Evolutionary conservation across 352 stramenopile genomes (phyloP), one percentile per base, ranked within the genome.

Genomic region (Phytophthora kernoviae): DNA sequence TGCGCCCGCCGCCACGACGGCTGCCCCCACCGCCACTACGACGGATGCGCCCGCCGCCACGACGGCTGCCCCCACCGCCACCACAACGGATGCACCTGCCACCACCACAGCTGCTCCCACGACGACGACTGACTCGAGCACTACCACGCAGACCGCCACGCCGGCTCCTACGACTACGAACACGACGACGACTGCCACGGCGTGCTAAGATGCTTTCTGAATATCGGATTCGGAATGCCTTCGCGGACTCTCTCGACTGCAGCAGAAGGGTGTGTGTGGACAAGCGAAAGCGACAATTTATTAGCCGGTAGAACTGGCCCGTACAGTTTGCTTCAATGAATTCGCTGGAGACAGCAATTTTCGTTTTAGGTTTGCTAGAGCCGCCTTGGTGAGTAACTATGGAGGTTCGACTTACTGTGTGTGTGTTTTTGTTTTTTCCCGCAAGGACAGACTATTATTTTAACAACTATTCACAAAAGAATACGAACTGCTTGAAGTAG

Each of bases 151-250:
- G 24, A 30, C 24, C 24, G 24, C 24, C 24, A 30, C 24, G 24
- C 24, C 37, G 33, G 26, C 20, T n/a, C 17, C 45, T 22, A 53
- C 58, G 0, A 64, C 61, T 2, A 42, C 61, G 36, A 65, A 53
- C 54, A 54, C 53, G 47, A 59, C 54, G n/a, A 46, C 45, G 47
- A 53, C 61, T 11, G 27, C 48, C 12, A 57, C 12, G 0, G 50
- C 62, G 21, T 70, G 62, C 24, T 65, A 70, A 65, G 22, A 48
- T 49, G 49, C 17, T 39, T 11, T 39, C n/a, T 59, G 40, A 54
- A 43, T 59, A 54, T 59, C 47, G 48, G 9, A 14, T 54, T 54
- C 40, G 34, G 1, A n/a, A n/a, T 26, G 14, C 34, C 32, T 26
- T 32, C 30, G 21, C 11, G 17, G 4, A 27, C 14, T 15, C 11